A percentile compares a stretch with the other conserved stretches of the same genome.
Evolutionary conservation across 2,329 filamentous ascomycete genomes (phyloP).

Genomic region (Furcasterigmium furcatum): DNA sequence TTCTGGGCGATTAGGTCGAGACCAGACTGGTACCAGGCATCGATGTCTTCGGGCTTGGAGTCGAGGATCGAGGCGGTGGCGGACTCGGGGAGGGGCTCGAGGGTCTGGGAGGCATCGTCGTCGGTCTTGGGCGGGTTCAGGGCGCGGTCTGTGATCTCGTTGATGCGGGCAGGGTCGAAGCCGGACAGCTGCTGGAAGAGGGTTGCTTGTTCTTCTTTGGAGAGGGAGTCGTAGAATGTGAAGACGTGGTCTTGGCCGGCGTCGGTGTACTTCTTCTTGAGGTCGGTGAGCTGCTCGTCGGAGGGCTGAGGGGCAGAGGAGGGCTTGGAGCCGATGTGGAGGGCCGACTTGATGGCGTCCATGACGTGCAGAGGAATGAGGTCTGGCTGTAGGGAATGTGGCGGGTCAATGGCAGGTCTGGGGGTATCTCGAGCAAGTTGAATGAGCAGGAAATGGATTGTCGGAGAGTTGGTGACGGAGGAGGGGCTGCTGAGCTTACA

Average conservation of each 20-base stretch:
- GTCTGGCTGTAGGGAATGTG: background rate
- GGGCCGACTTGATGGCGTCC: constrained; percentile 39
- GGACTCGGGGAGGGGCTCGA: constrained; percentile 85
- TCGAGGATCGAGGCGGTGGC: constrained; percentile 90
- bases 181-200: constrained; percentile 78
- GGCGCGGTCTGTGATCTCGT: constrained; percentile 77
- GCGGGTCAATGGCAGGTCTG: too few relatives aligned
- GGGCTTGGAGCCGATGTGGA: constrained; percentile 30
- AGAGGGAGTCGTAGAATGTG: constrained; percentile 78
- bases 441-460: too few relatives aligned
- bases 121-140: constrained; percentile 71
- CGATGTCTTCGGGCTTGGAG: constrained; percentile 72
- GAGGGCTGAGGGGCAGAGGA: constrained; percentile 49
- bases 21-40: constrained; percentile 80
- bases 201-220: constrained; percentile 66
- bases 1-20: constrained; percentile 77
- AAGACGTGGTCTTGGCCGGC: constrained; percentile 82
- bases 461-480: too few relatives aligned
- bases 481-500: too few relatives aligned
- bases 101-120: constrained; percentile 44
- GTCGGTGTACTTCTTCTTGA: constrained; percentile 70
- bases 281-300: constrained; percentile 61
- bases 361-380: constrained; percentile 24
- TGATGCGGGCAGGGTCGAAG: constrained; percentile 85
- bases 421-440: too few relatives aligned